These are phyloP conservation scores for Apophysomyces variabilis DNA, from an alignment of 371 early-diverging fungal genomes.

Conservation along the genomic window DNA sequence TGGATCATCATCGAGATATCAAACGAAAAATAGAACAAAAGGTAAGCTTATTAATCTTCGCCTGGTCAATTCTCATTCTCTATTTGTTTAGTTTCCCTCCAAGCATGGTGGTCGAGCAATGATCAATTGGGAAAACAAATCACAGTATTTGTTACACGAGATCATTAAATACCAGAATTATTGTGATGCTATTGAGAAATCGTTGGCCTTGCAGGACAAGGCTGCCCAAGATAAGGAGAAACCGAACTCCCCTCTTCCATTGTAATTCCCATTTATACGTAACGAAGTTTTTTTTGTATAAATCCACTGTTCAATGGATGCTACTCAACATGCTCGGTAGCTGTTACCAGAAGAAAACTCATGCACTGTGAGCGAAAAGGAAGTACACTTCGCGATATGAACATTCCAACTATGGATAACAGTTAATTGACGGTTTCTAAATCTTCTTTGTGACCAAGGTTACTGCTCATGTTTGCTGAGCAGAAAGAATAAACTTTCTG, in stretches of 20 bases:
- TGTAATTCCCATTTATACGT: constrained; percentile 1
- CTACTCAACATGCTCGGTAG: too few species aligned
- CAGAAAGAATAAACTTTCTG: too few species aligned
- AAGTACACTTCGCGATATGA: too few species aligned
- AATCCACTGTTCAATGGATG: neutral
- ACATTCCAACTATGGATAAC: too few species aligned
- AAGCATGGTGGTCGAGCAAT: constrained; percentile 66
- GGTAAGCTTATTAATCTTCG: constrained; percentile 18
- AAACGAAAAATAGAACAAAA: constrained; percentile 41
- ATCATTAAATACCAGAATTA: constrained; percentile 89
- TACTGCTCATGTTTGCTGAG: too few species aligned
- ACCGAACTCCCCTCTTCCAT: neutral
- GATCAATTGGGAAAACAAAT: constrained; percentile 86
- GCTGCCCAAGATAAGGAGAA: constrained; percentile 19
- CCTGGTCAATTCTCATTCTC: neutral
- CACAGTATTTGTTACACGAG: constrained; percentile 82
- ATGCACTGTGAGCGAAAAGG: neutral
- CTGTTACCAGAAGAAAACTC: neutral
- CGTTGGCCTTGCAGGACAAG: constrained; percentile 51
- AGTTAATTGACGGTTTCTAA: too few species aligned
- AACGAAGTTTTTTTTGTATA: neutral
- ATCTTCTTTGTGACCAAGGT: too few species aligned
- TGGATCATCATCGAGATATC: constrained; percentile 48
- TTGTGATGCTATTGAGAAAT: constrained; percentile 75
- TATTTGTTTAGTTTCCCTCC: constrained; percentile 47